Evolutionary conservation across 768 basidiomycete genomes (phyloP).

Genomic region (Boletus speciosus): DNA sequence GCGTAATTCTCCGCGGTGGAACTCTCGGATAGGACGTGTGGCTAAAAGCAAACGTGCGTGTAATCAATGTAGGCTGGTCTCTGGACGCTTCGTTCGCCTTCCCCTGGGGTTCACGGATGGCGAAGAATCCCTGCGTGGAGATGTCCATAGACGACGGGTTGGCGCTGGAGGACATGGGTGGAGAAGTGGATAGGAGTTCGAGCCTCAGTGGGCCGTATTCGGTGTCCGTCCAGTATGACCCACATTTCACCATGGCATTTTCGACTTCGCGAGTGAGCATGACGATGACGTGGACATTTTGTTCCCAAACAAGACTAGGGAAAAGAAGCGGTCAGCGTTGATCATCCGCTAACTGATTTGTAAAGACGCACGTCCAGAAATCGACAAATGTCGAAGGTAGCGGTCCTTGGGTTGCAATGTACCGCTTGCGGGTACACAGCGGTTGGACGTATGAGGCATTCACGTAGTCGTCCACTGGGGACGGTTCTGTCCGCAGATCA

Average conservation of each 20-base stretch:
- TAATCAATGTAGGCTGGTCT: conserved; percentile 37
- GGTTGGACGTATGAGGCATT: conserved; percentile 95
- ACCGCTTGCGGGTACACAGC: conserved; percentile 72
- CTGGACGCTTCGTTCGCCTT: conserved; percentile 7
- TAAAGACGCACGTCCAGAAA: conserved; percentile 84
- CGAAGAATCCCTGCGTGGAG: conserved; percentile 35
- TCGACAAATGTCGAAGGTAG: conserved; percentile 84
- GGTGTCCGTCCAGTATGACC: conserved; percentile 77
- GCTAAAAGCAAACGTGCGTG: conserved; percentile 65
- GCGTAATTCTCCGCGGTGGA: conserved; percentile 66
- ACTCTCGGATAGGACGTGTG: conserved; percentile 58
- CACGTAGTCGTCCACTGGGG: conserved; percentile 81
- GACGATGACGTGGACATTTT: conserved; percentile 90
- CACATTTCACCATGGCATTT: conserved; percentile 85
- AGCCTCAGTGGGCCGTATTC: conserved; percentile 71
- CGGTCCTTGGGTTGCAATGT: conserved; percentile 96
- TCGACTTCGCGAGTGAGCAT: conserved; percentile 96
- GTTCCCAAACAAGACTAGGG: conserved; percentile 83
- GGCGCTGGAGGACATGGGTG: conserved; percentile 25
- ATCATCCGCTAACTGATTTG: not conserved
- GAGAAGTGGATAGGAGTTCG: conserved; percentile 45
- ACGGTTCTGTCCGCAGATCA: conserved; percentile 15
- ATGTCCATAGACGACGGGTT: conserved; percentile 33
- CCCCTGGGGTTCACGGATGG: conserved; percentile 24
- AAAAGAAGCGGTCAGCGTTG: conserved; percentile 5